Evolutionary conservation across 73 alveolate species (phyloP), one percentile per base, ranked within the genome.

Genomic region (Tetrahymena borealis): DNA sequence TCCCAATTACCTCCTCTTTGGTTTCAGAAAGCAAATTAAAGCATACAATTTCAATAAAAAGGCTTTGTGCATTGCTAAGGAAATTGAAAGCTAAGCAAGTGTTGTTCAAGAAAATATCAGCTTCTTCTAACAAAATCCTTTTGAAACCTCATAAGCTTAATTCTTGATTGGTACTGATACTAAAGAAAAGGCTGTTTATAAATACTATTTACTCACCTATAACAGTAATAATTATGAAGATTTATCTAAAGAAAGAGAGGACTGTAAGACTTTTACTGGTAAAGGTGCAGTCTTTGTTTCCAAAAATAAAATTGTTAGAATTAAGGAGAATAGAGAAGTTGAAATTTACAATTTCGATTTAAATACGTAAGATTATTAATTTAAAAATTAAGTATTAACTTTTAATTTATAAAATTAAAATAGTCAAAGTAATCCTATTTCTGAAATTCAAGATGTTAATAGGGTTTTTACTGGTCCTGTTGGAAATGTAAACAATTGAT

Each of bases 401-500:
- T 92, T 91, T 32, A 78, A 94, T 40, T 95, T 95, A 91, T 37
- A 32, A 13, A 90, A 38, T 38, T 60, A 38, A 78, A 31, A 38
- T 94, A 94, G 96, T 0, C 93, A 13, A 33, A 42, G 39, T 33
- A 91, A 28, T 85, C 94, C 24, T 39, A 42, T 42, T 78, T 91
- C 42, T 91, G 92, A 38, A 43, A 20, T 60, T 60, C 1, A 32
- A 18, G 85, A 60, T 60, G 85, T 60, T 18, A 60, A 60, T 18
- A 60, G 91, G 79, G 95, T 95, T 38, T 95, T 79, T 79, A 90
- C 95, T 24, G 96, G 97, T 20, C 91, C 91, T 39, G 93, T 93
- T 35, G 97, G 95, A 90, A 93, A 94, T 90, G 98, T 94, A 40
- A 96, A 94, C 85, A 32, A 91, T 93, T 35, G 91, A 95, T 31